phyloP scores from a whole-genome alignment of 1,139 yeast species.

The Meyerozyma elateridarum region DNA sequence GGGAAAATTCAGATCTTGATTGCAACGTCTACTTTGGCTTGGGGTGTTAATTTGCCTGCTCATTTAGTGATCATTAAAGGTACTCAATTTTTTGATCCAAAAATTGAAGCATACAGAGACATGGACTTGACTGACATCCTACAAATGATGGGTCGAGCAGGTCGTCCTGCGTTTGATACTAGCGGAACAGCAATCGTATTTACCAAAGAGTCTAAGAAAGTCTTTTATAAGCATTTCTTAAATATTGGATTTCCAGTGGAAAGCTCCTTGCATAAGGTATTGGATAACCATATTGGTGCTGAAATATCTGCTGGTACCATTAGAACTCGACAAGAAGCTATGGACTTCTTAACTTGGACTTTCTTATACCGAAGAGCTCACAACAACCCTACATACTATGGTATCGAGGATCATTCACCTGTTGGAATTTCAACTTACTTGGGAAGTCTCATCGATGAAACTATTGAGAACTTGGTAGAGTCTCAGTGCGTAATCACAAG shows the following conservation, averaged over 20 bases:
- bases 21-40: constrained; percentile 94
- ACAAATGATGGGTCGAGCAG: constrained; percentile 94
- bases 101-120: constrained; percentile 73
- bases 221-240: constrained; percentile 88
- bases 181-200: constrained; percentile 93
- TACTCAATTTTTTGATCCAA: constrained; percentile 82
- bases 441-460: constrained; percentile 64
- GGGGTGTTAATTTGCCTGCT: constrained; percentile 97
- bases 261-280: constrained; percentile 84
- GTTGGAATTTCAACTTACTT: constrained; percentile 70
- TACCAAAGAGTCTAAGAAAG: constrained; percentile 87
- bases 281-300: constrained; percentile 95
- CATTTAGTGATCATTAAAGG: constrained; percentile 92
- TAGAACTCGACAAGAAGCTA: constrained; percentile 75
- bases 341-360: constrained; percentile 94
- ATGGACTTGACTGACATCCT: constrained; percentile 90
- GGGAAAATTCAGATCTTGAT: constrained; percentile 85
- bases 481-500: constrained; percentile 63
- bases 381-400: constrained; percentile 93
- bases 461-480: constrained; percentile 62
- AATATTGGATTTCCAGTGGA: constrained; percentile 98
- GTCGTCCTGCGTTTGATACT: constrained; percentile 95
- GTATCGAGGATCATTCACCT: constrained; percentile 65
- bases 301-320: constrained; percentile 90
- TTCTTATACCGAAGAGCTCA: constrained; percentile 90